Conservation (phyloP, 2,329 filamentous ascomycete species). For the Aureobasidium zeae region DNA sequence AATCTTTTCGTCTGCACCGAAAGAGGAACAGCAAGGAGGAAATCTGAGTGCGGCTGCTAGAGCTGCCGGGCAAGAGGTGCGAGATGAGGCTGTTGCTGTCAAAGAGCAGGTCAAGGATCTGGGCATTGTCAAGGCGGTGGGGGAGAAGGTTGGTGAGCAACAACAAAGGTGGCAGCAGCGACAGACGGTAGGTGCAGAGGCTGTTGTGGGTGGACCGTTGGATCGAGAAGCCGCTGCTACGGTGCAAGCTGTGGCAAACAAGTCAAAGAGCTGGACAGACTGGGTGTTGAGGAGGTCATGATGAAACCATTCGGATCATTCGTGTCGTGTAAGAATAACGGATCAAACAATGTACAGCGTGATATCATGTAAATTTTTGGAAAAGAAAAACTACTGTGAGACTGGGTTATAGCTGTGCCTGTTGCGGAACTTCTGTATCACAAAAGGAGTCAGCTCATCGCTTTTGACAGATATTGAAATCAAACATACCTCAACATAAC, state of each 20-base stretch:
- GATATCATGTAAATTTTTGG: constrained; percentile 8
- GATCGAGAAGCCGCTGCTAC: constrained; percentile 38
- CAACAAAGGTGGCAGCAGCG: constrained; percentile 21
- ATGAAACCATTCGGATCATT: not conserved
- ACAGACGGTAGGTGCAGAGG: constrained; percentile 11
- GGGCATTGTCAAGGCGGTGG: constrained; percentile 27
- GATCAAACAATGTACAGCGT: constrained; percentile 16
- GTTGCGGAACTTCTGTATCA: constrained; percentile 41
- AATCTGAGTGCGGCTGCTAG: constrained; percentile 24
- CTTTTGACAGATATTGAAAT: constrained; percentile 3
- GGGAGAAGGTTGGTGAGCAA: constrained; percentile 20
- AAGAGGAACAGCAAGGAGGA: constrained; percentile 32
- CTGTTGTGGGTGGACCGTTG: constrained; percentile 34
- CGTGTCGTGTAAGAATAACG: constrained; percentile 18
- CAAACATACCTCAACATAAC: constrained; percentile 45
- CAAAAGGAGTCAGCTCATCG: no score
- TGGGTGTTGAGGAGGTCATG: constrained; percentile 34
- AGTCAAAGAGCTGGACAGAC: constrained; percentile 37
- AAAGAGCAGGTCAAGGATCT: constrained; percentile 18
- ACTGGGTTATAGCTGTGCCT: constrained; percentile 45
- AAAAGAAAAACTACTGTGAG: constrained; percentile 12
- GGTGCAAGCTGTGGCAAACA: constrained; percentile 29
- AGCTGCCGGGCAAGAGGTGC: constrained; percentile 17
- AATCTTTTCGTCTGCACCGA: constrained; percentile 27
- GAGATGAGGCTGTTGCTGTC: constrained; percentile 15